Base-by-base conservation (phyloP, 495 filamentous ascomycete species). In the Immersiella caudata region DNA sequence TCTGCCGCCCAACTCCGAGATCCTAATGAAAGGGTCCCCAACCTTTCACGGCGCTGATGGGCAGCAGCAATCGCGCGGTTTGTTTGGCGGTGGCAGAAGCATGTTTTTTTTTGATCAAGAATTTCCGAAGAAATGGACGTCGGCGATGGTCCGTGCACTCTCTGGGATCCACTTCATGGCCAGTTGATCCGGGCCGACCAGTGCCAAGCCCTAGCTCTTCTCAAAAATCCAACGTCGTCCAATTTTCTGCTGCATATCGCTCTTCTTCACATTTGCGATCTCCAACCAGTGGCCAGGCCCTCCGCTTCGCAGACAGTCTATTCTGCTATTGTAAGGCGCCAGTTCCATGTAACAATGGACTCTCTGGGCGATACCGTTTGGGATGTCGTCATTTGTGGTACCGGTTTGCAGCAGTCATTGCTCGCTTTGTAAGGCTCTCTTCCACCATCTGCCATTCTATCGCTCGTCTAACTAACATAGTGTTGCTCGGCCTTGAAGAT, bases 351-450 rank as follows among this genome's bases (percentile, higher is more conserved):
- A 67, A 61, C 71, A 64, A 97, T 96, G 93, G 92, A 96, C 71
- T 87, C 90, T 56, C 83, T 97, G 64, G 80, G 88, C 75, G 89
- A 90, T 60, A 93, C 91, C 33, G 80, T 84, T 56, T 99, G 96
- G 96, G 95, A 99, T 81, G 88, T 96, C 71, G 82, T 95, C 65
- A 92, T 99, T 68, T 85, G 87, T 68, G 96, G 96, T 69, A 99
- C 95, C 60, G 95, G 93, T 58, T 77, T 98, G 69, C 85, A 88
- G 70, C 91, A 97, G 77, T 97, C 94, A 54, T 88, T 99, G 62
- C 86, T 99, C 69, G 94, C 95, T 68, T 83, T 97, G 95, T 99
- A 86, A 84, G 91, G 82, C 79, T 60, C 20, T 27, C 29, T 49
- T 26, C 60, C 18, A 18, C 33, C 55, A 64, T 25, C 54, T 63